phyloP scores from a whole-genome alignment of 2,329 filamentous ascomycete species.

The Pseudomassariella vexata region DNA sequence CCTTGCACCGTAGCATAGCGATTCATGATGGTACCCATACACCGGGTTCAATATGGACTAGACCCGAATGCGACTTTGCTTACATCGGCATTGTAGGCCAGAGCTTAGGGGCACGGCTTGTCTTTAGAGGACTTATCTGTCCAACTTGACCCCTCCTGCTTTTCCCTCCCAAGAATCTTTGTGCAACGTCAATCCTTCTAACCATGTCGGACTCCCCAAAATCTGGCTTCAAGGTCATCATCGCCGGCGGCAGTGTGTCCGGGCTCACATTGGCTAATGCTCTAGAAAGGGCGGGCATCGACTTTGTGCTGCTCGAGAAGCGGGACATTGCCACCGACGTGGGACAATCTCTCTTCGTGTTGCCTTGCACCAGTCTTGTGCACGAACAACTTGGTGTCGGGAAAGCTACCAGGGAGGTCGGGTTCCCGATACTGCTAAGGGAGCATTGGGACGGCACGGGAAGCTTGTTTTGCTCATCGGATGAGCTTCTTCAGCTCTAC shows the following conservation, averaged over 20 bases:
- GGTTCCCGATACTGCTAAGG: slow-evolving; percentile 2
- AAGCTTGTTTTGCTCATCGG: slow-evolving; percentile 9
- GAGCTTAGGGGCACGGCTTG: too few species aligned
- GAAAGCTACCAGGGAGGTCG: slow-evolving; percentile 1
- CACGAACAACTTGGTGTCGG: slow-evolving; percentile 10
- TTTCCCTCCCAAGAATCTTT: too few species aligned
- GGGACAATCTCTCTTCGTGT: slow-evolving; percentile 10
- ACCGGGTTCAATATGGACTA: too few species aligned
- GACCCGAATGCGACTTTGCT: too few species aligned
- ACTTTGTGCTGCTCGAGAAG: slow-evolving; percentile 13
- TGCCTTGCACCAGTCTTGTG: slow-evolving; percentile 5
- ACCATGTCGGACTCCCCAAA: too few species aligned
- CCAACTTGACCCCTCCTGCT: too few species aligned
- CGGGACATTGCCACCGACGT: slow-evolving; percentile 13
- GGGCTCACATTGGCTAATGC: slow-evolving; percentile 12
- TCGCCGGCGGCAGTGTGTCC: slow-evolving; percentile 12
- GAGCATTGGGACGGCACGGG: slow-evolving; percentile 10
- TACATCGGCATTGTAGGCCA: too few species aligned
- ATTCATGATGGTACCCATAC: too few species aligned
- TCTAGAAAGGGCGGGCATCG: slow-evolving; percentile 11
- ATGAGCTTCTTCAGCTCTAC: slow-evolving; percentile 6
- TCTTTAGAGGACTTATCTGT: too few species aligned
- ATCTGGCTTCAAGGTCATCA: slow-evolving; percentile 8
- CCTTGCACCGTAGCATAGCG: too few species aligned
- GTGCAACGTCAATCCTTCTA: too few species aligned